A percentile compares a stretch with the other conserved stretches of the same genome.
Conservation (phyloP, 441 rosid species). For the Croton laevigatus region DNA sequence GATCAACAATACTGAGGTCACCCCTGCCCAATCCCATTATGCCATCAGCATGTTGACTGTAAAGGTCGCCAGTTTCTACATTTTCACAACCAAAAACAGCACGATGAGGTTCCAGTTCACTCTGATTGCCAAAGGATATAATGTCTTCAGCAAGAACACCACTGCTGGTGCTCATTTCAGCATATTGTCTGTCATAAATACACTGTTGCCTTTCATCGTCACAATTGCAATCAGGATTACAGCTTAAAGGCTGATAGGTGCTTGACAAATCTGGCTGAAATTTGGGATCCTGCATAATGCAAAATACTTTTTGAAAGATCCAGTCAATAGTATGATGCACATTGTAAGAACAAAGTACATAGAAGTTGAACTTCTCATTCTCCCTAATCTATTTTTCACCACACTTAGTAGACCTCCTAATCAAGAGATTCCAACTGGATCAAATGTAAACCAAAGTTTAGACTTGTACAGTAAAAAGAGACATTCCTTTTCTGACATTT, state of each 20-base stretch:
- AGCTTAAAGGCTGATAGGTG: constrained; percentile 70
- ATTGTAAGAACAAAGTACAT: not conserved
- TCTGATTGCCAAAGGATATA: constrained; percentile 76
- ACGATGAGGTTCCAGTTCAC: constrained; percentile 68
- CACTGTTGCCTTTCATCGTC: constrained; percentile 59
- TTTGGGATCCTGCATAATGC: constrained; percentile 65
- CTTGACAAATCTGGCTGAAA: constrained; percentile 79
- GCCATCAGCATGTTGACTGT: constrained; percentile 90
- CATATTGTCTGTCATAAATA: constrained; percentile 84
- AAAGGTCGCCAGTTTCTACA: constrained; percentile 87
- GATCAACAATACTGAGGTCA: constrained; percentile 82
- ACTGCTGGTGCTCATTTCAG: constrained; percentile 88
- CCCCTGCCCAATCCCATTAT: constrained; percentile 94
- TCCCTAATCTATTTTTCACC: not conserved
- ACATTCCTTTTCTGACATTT: not conserved
- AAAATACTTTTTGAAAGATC: not conserved
- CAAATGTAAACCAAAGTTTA: not conserved
- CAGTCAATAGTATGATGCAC: not conserved
- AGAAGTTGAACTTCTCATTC: not conserved
- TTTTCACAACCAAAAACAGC: constrained; percentile 92
- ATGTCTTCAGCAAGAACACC: constrained; percentile 86
- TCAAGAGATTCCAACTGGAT: not conserved
- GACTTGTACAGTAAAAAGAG: not conserved
- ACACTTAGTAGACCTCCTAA: not conserved
- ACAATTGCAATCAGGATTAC: constrained; percentile 74